phyloP scores from a whole-genome alignment of 441 rosid species.

The Heliophila coronopifolia region DNA sequence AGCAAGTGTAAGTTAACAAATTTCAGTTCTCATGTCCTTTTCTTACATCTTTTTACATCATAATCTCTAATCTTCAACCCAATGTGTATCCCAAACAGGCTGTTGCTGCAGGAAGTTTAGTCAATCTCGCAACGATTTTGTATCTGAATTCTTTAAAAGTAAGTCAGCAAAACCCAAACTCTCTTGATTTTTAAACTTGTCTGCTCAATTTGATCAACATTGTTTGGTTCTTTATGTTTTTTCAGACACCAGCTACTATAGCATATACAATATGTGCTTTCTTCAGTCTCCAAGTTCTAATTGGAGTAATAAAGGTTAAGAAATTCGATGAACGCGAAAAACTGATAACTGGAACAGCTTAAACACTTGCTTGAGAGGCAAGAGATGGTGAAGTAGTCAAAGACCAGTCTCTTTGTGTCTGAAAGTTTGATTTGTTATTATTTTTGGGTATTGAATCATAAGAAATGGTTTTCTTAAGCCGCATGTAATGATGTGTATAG shows the following conservation, averaged over 20 bases:
- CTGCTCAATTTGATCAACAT: conserved; percentile 7
- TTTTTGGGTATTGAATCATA: background rate
- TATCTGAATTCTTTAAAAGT: conserved; percentile 78
- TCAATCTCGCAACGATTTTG: conserved; percentile 89
- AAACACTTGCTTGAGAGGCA: conserved; percentile 13
- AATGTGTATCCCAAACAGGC: conserved; percentile 48
- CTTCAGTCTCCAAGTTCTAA: conserved; percentile 71
- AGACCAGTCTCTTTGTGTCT: background rate
- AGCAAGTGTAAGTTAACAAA: conserved; percentile 77
- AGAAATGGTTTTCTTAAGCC: conserved; percentile 7
- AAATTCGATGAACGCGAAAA: conserved; percentile 76
- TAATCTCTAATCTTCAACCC: background rate
- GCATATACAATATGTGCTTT: conserved; percentile 67
- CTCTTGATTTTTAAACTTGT: background rate
- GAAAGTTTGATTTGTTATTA: background rate
- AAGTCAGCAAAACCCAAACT: conserved; percentile 24
- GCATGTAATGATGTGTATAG: conserved; percentile 13
- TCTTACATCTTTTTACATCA: background rate
- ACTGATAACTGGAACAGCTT: conserved; percentile 91
- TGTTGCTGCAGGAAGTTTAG: conserved; percentile 87
- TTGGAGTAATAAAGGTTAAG: conserved; percentile 77
- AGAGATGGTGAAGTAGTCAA: conserved; percentile 8
- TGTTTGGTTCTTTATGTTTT: conserved; percentile 14
- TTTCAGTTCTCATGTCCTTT: background rate
- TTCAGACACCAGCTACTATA: conserved; percentile 65